Evolutionary conservation across 1,284 basidiomycete species (phyloP), one percentile per base, ranked within the genome.

Genomic region (Anthracocystis panici-leucophaei): DNA sequence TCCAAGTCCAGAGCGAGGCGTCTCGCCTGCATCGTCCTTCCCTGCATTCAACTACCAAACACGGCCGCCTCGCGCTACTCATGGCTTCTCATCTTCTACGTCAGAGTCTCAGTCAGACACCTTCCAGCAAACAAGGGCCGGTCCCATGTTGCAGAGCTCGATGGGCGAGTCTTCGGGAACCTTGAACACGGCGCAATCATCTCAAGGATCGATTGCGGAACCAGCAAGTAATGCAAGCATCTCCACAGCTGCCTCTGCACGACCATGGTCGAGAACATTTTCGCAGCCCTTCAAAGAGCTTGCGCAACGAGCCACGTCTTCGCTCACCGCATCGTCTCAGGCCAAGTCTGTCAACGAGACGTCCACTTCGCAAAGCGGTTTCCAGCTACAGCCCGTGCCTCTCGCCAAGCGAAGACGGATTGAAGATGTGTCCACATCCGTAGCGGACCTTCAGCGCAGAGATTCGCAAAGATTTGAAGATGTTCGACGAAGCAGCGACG

Each of bases 361-460:
- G 10, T 12, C 42, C 8, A 21, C 48, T 11, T 56, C 54, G 35
- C 57, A 41, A 14, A 42, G n/a, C 5, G 40, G 40, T 40, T 68
- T 74, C 20, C 71, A 58, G 27, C 58, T 74, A 38, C 61, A 68
- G 31, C 65, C 71, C 5, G 65, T 62, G 2, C 71, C 71, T 16
- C 49, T 62, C 2, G 42, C 50, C 8, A 74, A 74, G 44, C 65
- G 66, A 35, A 65, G 71, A 59, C 53, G 56, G 41, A n/a, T 74
- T 4, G 58, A 74, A 31, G 59, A 63, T 16, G 52, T 35, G 3
- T 54, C 54, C 5, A 14, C 31, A 1, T 18, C 35, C 44, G 8
- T 23, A n/a, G 42, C 21, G 11, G 27, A 27, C 3, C n/a, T 29
- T 8, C 23, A 12, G 11, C 45, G 33, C 44, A n/a, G 33, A 16